A percentile compares a stretch with the other conserved stretches of the same genome.
Conservation (phyloP, 257 asterid genomes). For the Solanum virginianum region DNA sequence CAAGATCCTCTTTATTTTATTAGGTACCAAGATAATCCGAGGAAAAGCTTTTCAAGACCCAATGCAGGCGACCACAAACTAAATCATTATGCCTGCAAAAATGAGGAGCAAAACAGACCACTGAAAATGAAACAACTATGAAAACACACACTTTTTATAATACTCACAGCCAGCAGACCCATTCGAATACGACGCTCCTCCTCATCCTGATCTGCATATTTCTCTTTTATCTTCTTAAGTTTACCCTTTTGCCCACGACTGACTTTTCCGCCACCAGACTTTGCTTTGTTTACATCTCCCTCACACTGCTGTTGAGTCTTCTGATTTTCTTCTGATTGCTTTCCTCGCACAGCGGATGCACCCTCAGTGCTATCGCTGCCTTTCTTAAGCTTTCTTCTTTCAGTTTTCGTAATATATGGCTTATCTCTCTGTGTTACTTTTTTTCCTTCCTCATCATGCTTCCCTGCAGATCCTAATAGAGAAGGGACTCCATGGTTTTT, state of each 20-base stretch:
- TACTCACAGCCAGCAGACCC: slow-evolving; percentile 74
- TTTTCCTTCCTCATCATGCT: slow-evolving; percentile 20
- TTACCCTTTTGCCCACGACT: slow-evolving; percentile 91
- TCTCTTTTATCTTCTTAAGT: slow-evolving; percentile 90
- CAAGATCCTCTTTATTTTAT: background rate
- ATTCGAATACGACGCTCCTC: slow-evolving; percentile 86
- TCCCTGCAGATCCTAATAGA: slow-evolving; percentile 22
- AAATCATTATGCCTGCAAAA: background rate
- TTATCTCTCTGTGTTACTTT: slow-evolving; percentile 51
- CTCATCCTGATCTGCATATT: slow-evolving; percentile 98
- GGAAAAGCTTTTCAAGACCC: background rate
- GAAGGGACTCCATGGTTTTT: slow-evolving; percentile 52
- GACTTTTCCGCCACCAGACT: slow-evolving; percentile 43
- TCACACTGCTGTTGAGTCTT: slow-evolving; percentile 20
- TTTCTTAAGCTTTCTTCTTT: slow-evolving; percentile 89
- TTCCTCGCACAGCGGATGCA: slow-evolving; percentile 22
- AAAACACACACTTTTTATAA: background rate
- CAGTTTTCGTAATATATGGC: slow-evolving; percentile 81
- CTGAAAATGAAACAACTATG: background rate
- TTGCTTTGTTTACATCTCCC: slow-evolving; percentile 17
- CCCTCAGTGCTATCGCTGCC: slow-evolving; percentile 40
- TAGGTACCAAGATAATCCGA: background rate
- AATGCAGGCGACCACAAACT: background rate
- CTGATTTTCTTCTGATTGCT: slow-evolving; percentile 17
- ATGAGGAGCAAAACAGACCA: background rate